These are phyloP conservation scores for Fragosphaeria purpurea DNA, from an alignment of 2,329 filamentous ascomycete genomes.

Conservation along the genomic window DNA sequence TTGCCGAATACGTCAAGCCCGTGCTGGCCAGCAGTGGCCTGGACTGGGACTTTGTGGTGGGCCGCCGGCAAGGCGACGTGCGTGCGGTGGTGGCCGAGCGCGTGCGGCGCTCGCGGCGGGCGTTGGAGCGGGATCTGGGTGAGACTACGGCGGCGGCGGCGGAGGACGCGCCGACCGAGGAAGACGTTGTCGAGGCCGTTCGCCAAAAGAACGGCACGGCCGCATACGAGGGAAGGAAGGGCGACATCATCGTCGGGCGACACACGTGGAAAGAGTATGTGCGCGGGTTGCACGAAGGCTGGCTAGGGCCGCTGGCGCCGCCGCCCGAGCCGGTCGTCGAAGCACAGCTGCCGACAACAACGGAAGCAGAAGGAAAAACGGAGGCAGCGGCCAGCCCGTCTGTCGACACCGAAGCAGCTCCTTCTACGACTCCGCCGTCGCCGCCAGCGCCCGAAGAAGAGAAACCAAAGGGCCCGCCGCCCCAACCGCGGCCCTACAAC, in stretches of 20 bases:
- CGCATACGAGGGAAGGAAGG: constrained; percentile 63
- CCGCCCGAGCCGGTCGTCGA: constrained; percentile 31
- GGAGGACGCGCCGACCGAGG: constrained; percentile 41
- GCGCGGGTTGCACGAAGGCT: constrained; percentile 86
- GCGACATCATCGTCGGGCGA: constrained; percentile 81
- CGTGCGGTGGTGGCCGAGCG: constrained; percentile 77
- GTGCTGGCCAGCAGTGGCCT: constrained; percentile 79
- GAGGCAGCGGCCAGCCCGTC: constrained; percentile 43
- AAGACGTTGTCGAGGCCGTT: constrained; percentile 51
- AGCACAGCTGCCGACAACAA: constrained; percentile 13
- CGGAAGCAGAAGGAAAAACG: constrained; percentile 23
- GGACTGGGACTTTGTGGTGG: constrained; percentile 95
- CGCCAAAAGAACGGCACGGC: constrained; percentile 57
- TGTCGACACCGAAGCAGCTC: constrained; percentile 25
- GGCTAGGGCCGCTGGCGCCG: constrained; percentile 73
- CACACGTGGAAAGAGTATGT: constrained; percentile 98
- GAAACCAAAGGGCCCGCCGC: constrained; percentile 46
- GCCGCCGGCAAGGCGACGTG: constrained; percentile 84
- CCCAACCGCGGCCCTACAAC: constrained; percentile 65
- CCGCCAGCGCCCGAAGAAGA: constrained; percentile 26
- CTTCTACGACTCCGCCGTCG: not conserved
- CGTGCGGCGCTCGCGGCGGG: constrained; percentile 61
- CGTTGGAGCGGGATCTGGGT: constrained; percentile 37
- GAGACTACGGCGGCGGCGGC: constrained; percentile 23
- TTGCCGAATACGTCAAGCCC: constrained; percentile 91